phyloP scores from a whole-genome alignment of 768 basidiomycete genomes.

The Coprinopsis strossmayeri region DNA sequence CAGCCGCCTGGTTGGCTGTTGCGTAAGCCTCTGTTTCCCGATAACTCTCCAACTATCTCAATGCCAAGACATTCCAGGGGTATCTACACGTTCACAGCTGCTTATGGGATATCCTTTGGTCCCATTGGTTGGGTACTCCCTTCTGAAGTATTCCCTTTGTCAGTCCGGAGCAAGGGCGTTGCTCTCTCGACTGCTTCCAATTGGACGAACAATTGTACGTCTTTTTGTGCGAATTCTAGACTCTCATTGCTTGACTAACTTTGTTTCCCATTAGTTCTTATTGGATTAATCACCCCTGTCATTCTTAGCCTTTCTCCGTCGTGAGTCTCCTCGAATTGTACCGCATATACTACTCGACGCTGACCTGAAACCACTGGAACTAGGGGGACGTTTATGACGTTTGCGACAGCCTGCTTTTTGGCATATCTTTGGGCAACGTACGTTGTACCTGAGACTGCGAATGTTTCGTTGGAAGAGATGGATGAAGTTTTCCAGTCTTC shows the following conservation, averaged over 20 bases:
- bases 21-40: slow-evolving; percentile 31
- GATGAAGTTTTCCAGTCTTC: slow-evolving; percentile 59
- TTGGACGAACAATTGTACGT: slow-evolving; percentile 76
- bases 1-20: slow-evolving; percentile 66
- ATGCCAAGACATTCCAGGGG: slow-evolving; percentile 23
- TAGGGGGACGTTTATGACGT: slow-evolving; percentile 65
- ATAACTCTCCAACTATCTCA: background rate
- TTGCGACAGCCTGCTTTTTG: slow-evolving; percentile 54
- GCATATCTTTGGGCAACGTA: slow-evolving; percentile 70
- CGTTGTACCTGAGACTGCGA: slow-evolving; percentile 71
- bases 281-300: slow-evolving; percentile 68
- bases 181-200: slow-evolving; percentile 81
- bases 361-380: background rate
- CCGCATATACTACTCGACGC: background rate
- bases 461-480: slow-evolving; percentile 70
- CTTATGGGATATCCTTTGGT: slow-evolving; percentile 73
- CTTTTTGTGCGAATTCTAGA: background rate
- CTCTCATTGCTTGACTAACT: background rate
- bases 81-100: slow-evolving; percentile 69
- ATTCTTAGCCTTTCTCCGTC: slow-evolving; percentile 55
- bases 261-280: slow-evolving; percentile 50
- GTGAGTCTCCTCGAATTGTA: slow-evolving; percentile 32
- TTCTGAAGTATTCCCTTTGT: slow-evolving; percentile 75
- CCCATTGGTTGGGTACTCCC: slow-evolving; percentile 83
- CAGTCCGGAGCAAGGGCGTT: slow-evolving; percentile 76